Percentiles rank a stretch among this genome's conserved stretches.
These are phyloP conservation scores for Hypoxylon intermedium DNA, from an alignment of 495 filamentous ascomycete species.

Conservation along the genomic window DNA sequence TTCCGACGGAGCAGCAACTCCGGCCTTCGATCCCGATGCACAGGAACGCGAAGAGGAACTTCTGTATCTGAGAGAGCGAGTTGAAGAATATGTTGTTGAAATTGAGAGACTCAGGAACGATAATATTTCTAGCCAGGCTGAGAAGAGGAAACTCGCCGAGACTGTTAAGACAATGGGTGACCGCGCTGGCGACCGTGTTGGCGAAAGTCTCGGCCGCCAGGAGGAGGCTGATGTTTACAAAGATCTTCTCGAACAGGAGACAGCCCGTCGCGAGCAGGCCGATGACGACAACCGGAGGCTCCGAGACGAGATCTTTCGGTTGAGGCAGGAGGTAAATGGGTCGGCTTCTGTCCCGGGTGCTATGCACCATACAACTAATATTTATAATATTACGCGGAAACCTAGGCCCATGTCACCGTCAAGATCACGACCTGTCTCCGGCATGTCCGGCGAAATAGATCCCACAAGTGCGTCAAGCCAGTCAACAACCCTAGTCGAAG, in stretches of 20 bases:
- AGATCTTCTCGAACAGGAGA: slow-evolving; percentile 93
- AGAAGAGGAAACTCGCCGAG: slow-evolving; percentile 82
- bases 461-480: slow-evolving; percentile 64
- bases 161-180: slow-evolving; percentile 76
- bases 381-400: slow-evolving; percentile 68
- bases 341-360: slow-evolving; percentile 43
- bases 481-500: slow-evolving; percentile 71
- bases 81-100: slow-evolving; percentile 81
- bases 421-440: slow-evolving; percentile 68
- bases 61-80: slow-evolving; percentile 76
- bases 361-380: slow-evolving; percentile 63
- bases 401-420: slow-evolving; percentile 64
- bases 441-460: slow-evolving; percentile 62
- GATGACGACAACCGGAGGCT: slow-evolving; percentile 87
- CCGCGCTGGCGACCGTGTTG: slow-evolving; percentile 59
- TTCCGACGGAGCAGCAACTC: slow-evolving; percentile 58
- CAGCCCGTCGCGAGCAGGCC: slow-evolving; percentile 83
- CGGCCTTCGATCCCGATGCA: slow-evolving; percentile 62
- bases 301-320: slow-evolving; percentile 79
- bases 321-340: slow-evolving; percentile 67
- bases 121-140: slow-evolving; percentile 73
- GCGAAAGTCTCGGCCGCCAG: slow-evolving; percentile 73
- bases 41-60: slow-evolving; percentile 86
- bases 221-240: slow-evolving; percentile 95
- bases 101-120: slow-evolving; percentile 83